phyloP scores from a whole-genome alignment of 129 eudicot genomes.

The Artemisia argyi region DNA sequence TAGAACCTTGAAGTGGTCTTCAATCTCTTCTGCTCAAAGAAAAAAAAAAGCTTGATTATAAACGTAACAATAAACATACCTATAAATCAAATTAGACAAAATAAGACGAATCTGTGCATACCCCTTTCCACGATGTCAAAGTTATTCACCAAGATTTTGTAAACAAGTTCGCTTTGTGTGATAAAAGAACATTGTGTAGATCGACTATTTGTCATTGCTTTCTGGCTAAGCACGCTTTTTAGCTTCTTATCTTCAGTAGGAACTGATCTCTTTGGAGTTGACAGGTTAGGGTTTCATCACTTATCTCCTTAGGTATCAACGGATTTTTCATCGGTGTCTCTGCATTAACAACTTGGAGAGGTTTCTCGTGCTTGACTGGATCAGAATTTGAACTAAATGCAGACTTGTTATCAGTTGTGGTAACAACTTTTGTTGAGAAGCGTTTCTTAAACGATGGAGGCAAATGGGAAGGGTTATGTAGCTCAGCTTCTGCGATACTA shows the following conservation, averaged over 20 bases:
- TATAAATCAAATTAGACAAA: too few species aligned
- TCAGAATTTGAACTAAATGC: constrained; percentile 29
- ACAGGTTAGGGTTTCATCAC: constrained; percentile 56
- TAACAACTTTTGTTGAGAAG: too few species aligned
- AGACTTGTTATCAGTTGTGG: too few species aligned
- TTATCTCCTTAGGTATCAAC: too few species aligned
- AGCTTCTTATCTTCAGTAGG: too few species aligned
- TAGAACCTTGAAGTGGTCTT: constrained; percentile 49
- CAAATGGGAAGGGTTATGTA: too few species aligned
- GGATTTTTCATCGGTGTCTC: constrained; percentile 56
- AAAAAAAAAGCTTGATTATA: background rate
- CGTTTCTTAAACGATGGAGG: too few species aligned
- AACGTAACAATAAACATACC: background rate
- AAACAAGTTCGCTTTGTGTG: too few species aligned
- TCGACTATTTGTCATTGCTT: constrained; percentile 28
- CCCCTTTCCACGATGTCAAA: constrained; percentile 54
- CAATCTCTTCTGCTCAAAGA: constrained; percentile 46
- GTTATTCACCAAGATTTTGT: constrained; percentile 56
- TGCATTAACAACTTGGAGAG: constrained; percentile 28
- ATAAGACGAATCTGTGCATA: constrained; percentile 26
- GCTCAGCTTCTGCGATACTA: too few species aligned
- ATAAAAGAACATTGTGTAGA: too few species aligned
- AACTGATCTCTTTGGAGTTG: constrained; percentile 70
- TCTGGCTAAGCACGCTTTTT: constrained; percentile 33
- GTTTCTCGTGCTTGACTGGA: background rate